A percentile compares a stretch with the other conserved stretches of the same genome.
Evolutionary conservation across 805 yeast species (phyloP).

Genomic region (Metschnikowia cerradonensis): DNA sequence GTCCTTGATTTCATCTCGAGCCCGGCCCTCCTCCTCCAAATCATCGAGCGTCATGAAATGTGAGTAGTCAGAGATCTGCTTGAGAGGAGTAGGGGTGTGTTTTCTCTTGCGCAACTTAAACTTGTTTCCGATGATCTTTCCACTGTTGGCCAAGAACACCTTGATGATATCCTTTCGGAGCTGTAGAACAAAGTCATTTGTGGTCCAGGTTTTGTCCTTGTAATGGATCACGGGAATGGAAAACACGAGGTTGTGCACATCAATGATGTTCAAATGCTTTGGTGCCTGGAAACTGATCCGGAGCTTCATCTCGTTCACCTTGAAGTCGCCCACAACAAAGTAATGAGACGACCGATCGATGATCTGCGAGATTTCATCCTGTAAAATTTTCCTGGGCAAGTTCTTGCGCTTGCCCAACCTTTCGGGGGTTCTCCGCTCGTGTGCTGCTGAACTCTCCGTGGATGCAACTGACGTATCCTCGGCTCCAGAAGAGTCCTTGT

Average conservation of each 20-base stretch:
- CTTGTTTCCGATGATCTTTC: slow-evolving; percentile 76
- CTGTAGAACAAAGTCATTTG: slow-evolving; percentile 58
- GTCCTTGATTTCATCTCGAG: slow-evolving; percentile 3
- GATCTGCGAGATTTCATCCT: slow-evolving; percentile 38
- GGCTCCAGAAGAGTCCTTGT: slow-evolving; percentile 1
- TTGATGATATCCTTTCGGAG: slow-evolving; percentile 62
- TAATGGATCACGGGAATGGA: slow-evolving; percentile 52
- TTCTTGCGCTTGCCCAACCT: not conserved
- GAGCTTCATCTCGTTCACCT: slow-evolving; percentile 36
- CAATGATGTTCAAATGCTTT: slow-evolving; percentile 63
- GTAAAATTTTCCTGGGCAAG: not conserved
- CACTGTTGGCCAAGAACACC: slow-evolving; percentile 61
- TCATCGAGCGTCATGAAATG: slow-evolving; percentile 37
- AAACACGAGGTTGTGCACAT: slow-evolving; percentile 70
- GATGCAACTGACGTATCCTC: slow-evolving; percentile 1
- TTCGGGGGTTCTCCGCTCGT: not conserved
- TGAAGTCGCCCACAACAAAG: slow-evolving; percentile 36
- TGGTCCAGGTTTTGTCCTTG: slow-evolving; percentile 65
- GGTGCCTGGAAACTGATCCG: slow-evolving; percentile 75
- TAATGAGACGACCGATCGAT: slow-evolving; percentile 41
- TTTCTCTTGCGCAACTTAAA: slow-evolving; percentile 41
- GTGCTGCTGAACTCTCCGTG: not conserved
- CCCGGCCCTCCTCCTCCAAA: slow-evolving; percentile 27
- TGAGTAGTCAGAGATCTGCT: slow-evolving; percentile 38
- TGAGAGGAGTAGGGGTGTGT: slow-evolving; percentile 28